Percentiles rank a stretch among this genome's conserved stretches.
Conservation (phyloP, 495 filamentous ascomycete genomes). For the Penicillium lividum region DNA sequence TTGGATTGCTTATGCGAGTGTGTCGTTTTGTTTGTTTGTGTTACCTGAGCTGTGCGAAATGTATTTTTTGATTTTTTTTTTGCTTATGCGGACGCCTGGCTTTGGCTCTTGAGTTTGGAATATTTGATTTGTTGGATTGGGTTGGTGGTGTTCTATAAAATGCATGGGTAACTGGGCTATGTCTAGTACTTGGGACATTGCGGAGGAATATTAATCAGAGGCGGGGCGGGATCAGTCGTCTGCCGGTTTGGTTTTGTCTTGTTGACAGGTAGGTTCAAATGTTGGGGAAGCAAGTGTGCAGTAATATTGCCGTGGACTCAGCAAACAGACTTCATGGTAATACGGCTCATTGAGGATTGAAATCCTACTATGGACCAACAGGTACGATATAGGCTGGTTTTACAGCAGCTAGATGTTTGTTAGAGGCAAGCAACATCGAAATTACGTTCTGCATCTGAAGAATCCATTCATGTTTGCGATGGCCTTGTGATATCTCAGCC, state of each 20-base stretch:
- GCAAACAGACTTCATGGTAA: background rate
- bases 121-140: background rate
- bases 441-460: too few relatives aligned
- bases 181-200: background rate
- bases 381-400: background rate
- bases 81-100: background rate
- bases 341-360: background rate
- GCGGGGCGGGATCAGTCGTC: background rate
- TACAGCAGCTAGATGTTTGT: background rate
- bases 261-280: too few relatives aligned
- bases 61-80: background rate
- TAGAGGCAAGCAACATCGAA: background rate
- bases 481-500: background rate
- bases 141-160: background rate
- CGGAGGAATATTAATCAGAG: background rate
- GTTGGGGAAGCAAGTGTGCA: background rate
- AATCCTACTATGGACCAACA: background rate
- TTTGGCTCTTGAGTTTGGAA: background rate
- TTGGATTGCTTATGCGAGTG: background rate
- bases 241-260: too few relatives aligned
- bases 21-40: slow-evolving; percentile 7
- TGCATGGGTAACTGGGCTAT: background rate
- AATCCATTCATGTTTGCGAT: background rate
- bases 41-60: background rate
- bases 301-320: background rate